Conservation (phyloP, 2,329 filamentous ascomycete genomes). For the Cladophialophora psammophila region DNA sequence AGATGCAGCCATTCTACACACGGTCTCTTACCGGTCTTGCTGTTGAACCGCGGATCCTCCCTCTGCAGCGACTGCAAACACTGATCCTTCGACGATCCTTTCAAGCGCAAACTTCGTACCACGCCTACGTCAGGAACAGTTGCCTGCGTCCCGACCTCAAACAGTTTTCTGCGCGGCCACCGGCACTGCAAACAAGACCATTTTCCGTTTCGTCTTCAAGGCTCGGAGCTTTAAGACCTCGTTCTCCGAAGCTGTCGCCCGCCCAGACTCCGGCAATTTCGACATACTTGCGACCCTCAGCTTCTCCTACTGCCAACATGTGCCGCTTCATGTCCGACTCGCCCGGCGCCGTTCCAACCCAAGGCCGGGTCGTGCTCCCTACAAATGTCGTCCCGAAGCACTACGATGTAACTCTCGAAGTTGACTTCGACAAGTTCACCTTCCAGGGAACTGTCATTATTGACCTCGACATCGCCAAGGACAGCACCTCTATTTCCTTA, state of each 20-base stretch:
- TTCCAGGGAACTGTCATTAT: constrained; percentile 86
- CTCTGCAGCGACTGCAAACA: constrained; percentile 13
- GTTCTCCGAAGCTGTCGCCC: neutral
- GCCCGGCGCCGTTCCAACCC: constrained; percentile 35
- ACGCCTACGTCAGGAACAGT: constrained; percentile 2
- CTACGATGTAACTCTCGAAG: constrained; percentile 91
- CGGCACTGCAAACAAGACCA: neutral
- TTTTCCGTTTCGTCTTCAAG: constrained; percentile 9
- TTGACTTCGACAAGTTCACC: constrained; percentile 84
- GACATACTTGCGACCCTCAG: constrained; percentile 4
- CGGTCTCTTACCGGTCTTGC: constrained; percentile 35
- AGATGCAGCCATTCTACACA: constrained; percentile 33
- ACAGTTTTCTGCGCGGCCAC: neutral
- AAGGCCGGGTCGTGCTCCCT: constrained; percentile 79
- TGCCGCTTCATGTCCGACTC: constrained; percentile 40
- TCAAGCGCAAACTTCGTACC: constrained; percentile 14
- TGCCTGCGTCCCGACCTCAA: constrained; percentile 1
- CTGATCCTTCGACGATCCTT: constrained; percentile 24
- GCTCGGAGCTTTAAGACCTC: neutral
- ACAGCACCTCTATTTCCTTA: constrained; percentile 83
- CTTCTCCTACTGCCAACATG: constrained; percentile 32
- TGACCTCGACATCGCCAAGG: constrained; percentile 84
- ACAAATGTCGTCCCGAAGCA: constrained; percentile 90
- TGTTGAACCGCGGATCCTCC: constrained; percentile 20
- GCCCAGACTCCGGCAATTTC: neutral